A percentile compares a stretch with the other conserved stretches of the same genome.
Conservation (phyloP, 2,329 filamentous ascomycete species). For the Sarocladium kiliense region DNA sequence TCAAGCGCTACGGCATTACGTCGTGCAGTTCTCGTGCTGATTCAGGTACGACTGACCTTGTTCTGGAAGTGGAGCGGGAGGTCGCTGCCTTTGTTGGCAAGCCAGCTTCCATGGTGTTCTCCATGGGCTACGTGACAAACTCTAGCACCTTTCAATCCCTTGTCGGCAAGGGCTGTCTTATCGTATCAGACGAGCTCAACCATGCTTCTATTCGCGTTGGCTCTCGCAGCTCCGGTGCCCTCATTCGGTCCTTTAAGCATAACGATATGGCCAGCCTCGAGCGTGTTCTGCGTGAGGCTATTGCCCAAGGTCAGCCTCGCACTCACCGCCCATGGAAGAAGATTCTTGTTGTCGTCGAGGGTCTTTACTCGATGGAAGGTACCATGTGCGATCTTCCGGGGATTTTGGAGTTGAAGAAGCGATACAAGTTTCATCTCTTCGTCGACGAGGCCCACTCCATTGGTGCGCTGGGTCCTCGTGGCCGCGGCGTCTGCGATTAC, state of each 20-base stretch:
- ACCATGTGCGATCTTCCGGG: constrained; percentile 98
- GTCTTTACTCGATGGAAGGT: constrained; percentile 98
- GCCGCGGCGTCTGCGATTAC: constrained; percentile 94
- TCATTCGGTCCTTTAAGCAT: constrained; percentile 96
- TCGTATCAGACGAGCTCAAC: constrained; percentile 96
- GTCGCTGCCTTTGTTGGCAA: constrained; percentile 92
- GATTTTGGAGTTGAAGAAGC: constrained; percentile 78
- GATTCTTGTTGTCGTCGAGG: constrained; percentile 93
- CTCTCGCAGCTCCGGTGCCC: constrained; percentile 86
- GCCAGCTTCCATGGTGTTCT: constrained; percentile 92
- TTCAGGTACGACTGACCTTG: constrained; percentile 80
- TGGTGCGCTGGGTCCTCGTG: constrained; percentile 81
- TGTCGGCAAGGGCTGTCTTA: constrained; percentile 85
- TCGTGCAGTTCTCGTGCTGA: constrained; percentile 78
- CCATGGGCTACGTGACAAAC: constrained; percentile 98
- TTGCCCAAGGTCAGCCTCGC: constrained; percentile 92
- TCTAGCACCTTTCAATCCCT: constrained; percentile 87
- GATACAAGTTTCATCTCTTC: constrained; percentile 96
- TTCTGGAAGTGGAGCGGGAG: constrained; percentile 82
- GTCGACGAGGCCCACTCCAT: constrained; percentile 96
- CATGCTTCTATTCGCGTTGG: constrained; percentile 97
- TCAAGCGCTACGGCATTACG: constrained; percentile 81
- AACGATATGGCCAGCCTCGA: constrained; percentile 92
- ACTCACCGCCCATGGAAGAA: constrained; percentile 99
- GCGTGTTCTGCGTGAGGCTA: constrained; percentile 78